Evolutionary conservation across 352 stramenopile genomes (phyloP), one percentile per base, ranked within the genome.

Genomic region (Globisporangium paddicum): DNA sequence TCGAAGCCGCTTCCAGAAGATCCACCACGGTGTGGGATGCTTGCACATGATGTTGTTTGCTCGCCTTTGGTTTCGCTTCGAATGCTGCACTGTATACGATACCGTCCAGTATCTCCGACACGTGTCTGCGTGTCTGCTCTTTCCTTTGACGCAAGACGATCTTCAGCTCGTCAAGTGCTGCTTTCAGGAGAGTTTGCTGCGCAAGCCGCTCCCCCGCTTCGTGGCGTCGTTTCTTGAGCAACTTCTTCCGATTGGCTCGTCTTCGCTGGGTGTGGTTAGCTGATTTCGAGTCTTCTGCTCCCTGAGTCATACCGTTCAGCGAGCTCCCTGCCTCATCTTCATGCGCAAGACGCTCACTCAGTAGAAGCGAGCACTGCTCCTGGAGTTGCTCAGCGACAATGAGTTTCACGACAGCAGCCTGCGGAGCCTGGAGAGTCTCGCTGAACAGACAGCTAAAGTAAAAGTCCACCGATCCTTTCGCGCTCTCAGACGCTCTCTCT

Each of bases 311-410:
- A 19, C 10, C 49, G 3, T 38, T 42, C 2, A 67, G n/a, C 13
- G 8, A 41, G 44, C 32, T 47, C 41, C n/a, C 37, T n/a, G 37
- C 16, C 28, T 74, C 71, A 16, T 79, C 68, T 63, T 87, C 74
- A 18, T 64, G 70, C 5, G 67, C 66, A 16, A 92, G 30, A 26
- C 67, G 77, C 32, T 89, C 78, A 18, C 65, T 77, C n/a, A 95
- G 58, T 11, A 92, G 55, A n/a, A 75, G 44, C 2, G 82, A 86
- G 32, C 81, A 92, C 28, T 87, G 70, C 7, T 77, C 82, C 63
- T 95, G 86, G 14, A 95, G 48, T 21, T 89, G 58, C 54, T 93
- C 86, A 3, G 81, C 81, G 11, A 90, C 55, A n/a, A 95, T 62
- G 11, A 95, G 63, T 38, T 78, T 74, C 11, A 93, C 63, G 3